These are phyloP conservation scores for Xylaria sp. DNA, from an alignment of 2,329 filamentous ascomycete genomes.

Conservation along the genomic window DNA sequence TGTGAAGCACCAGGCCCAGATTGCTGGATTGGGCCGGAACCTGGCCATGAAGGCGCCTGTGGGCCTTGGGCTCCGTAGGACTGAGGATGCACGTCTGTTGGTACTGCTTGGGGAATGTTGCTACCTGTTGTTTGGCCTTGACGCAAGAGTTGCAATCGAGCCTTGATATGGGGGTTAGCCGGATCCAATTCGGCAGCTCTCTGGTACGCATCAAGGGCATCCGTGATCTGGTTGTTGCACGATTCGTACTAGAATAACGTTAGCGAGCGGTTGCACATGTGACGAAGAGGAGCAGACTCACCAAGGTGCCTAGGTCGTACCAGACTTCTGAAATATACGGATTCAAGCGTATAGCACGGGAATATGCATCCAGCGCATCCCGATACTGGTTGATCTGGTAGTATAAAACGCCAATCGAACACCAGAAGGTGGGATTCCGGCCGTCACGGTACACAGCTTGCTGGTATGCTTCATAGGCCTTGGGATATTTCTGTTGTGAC, in stretches of 20 bases:
- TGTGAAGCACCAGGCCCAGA: slow-evolving; percentile 64
- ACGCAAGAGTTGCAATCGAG: slow-evolving; percentile 87
- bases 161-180: slow-evolving; percentile 93
- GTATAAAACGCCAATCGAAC: slow-evolving; percentile 97
- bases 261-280: slow-evolving; percentile 40
- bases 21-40: slow-evolving; percentile 69
- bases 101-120: slow-evolving; percentile 77
- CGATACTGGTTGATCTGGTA: slow-evolving; percentile 99
- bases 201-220: slow-evolving; percentile 95
- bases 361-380: slow-evolving; percentile 97
- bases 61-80: slow-evolving; percentile 89
- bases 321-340: slow-evolving; percentile 99
- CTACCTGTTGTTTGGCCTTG: slow-evolving; percentile 79
- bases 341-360: slow-evolving; percentile 93
- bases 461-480: slow-evolving; percentile 98
- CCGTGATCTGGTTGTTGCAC: slow-evolving; percentile 97
- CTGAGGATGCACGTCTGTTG: slow-evolving; percentile 95
- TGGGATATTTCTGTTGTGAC: slow-evolving; percentile 98
- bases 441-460: slow-evolving; percentile 98
- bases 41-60: slow-evolving; percentile 89
- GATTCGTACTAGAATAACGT: slow-evolving; percentile 80
- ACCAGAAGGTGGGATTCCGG: slow-evolving; percentile 98
- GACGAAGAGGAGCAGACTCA: slow-evolving; percentile 59
- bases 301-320: slow-evolving; percentile 96
- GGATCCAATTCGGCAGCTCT: slow-evolving; percentile 95